Evolutionary conservation across 768 basidiomycete species (phyloP), one percentile per base, ranked within the genome.

Genomic region (Exsudoporus frostii): DNA sequence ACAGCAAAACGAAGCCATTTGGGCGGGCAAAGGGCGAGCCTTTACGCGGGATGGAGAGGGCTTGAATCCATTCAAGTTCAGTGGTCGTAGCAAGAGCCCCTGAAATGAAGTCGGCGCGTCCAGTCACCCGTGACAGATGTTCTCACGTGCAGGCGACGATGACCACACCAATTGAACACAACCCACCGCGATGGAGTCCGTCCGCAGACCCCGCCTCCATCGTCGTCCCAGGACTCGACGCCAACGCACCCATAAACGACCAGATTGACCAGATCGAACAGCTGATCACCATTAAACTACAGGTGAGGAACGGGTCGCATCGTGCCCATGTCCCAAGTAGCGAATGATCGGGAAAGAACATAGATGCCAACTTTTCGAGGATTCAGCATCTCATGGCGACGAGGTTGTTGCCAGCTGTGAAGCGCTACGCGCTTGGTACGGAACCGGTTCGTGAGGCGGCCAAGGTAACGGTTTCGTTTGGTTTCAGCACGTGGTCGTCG

Each of bases 201-300:
- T 82, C 76, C 27, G 57, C 74, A 5, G 80, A 91, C 67, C 84
- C 88, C 17, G 61, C 77, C 1, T 76, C 78, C 41, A 90, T 92
- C 49, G 66, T 74, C 14, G 75, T 92, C 3, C 85, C 88, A 8
- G 90, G 90, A 0, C 75, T 92, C 34, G 87, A 92, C 61, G 80
- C 79, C 1, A 76, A 73, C 10, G 86, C 88, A 22, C 77, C 88
- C 20, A 74, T 84, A 24, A 79, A 79, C 54, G 92, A 87, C 63
- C 94, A 97, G 73, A 87, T 93, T 49, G 92, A 96, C 64, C 91
- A 95, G 71, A 92, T 97, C 53, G 95, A 98, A 70, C 95, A 97
- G 66, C 78, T 95, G 63, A 95, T 96, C 56, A 94, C 95, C 9
- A 79, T 94, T 48, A 88, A 93, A 59, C 76, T 98, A 11, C 94